A percentile compares a stretch with the other conserved stretches of the same genome.
Evolutionary conservation across 345 rosid genomes (phyloP).

Genomic region (Gossypium sturtianum): DNA sequence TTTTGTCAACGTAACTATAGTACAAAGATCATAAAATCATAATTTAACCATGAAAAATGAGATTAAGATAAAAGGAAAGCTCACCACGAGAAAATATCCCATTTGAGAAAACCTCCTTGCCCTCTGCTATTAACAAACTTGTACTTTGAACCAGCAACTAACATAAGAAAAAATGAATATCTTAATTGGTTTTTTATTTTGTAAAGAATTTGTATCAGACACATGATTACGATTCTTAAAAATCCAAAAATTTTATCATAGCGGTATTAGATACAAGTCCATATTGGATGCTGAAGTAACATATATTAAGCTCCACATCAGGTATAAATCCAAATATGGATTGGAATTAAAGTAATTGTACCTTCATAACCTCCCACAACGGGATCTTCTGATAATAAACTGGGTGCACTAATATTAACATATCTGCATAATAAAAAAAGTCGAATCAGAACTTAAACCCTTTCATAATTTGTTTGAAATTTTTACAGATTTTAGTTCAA

Average conservation of each 20-base stretch:
- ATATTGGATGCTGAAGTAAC: background rate
- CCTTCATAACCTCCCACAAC: constrained; percentile 21
- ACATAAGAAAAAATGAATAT: background rate
- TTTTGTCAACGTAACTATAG: too few species aligned
- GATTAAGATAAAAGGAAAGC: background rate
- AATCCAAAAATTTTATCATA: background rate
- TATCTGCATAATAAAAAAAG: background rate
- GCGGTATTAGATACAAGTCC: background rate
- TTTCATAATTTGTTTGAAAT: background rate
- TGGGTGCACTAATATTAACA: constrained; percentile 9
- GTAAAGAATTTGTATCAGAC: background rate
- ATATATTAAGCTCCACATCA: too few species aligned
- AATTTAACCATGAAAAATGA: too few species aligned
- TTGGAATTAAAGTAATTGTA: background rate
- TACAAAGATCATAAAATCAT: too few species aligned
- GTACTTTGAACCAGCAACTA: constrained; percentile 11
- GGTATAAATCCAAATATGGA: background rate
- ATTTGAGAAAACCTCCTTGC: constrained; percentile 20
- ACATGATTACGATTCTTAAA: background rate
- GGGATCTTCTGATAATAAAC: constrained; percentile 18
- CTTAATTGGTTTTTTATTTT: background rate
- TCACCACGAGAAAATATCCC: constrained; percentile 7
- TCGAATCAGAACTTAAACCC: background rate
- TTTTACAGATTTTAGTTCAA: background rate
- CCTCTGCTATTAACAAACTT: constrained; percentile 16